These are phyloP conservation scores for Cladochytrium tenue DNA, from an alignment of 371 early-diverging fungal genomes.

Conservation along the genomic window DNA sequence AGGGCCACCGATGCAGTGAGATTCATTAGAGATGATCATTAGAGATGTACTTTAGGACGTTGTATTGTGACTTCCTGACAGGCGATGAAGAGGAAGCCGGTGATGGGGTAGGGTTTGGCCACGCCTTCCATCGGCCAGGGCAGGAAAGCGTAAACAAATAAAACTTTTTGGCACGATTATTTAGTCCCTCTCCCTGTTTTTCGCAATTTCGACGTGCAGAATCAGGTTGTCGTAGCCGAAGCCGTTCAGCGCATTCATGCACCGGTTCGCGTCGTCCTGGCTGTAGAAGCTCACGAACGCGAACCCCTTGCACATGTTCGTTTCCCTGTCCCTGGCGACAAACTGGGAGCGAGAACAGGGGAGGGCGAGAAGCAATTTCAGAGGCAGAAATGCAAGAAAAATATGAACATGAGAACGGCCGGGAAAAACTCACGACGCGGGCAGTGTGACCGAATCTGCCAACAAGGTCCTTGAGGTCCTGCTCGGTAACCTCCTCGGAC, in stretches of 20 bases:
- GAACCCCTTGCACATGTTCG: conserved; percentile 89
- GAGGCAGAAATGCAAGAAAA: no score
- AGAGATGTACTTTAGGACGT: no score
- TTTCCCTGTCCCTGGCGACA: conserved; percentile 84
- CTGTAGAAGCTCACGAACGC: conserved; percentile 89
- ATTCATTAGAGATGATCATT: no score
- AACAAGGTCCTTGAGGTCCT: conserved; percentile 87
- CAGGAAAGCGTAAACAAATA: neutral
- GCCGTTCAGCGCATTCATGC: conserved; percentile 84
- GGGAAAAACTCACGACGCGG: conserved; percentile 46
- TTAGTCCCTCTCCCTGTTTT: conserved; percentile 29
- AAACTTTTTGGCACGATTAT: neutral
- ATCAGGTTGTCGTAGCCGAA: conserved; percentile 93
- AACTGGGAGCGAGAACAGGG: conserved; percentile 37
- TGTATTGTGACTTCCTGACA: no score
- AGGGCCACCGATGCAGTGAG: no score
- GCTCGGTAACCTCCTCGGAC: conserved; percentile 88
- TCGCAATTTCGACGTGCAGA: conserved; percentile 86
- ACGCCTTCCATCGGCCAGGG: no score
- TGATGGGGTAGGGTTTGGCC: no score
- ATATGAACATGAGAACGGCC: no score
- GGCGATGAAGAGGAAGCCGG: no score
- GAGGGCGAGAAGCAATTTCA: no score
- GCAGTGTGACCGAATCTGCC: conserved; percentile 72
- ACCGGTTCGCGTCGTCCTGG: conserved; percentile 79